Percentiles rank a stretch among this genome's conserved stretches.
phyloP scores from a whole-genome alignment of 2,329 filamentous ascomycete genomes.

The Fusarium succisae region DNA sequence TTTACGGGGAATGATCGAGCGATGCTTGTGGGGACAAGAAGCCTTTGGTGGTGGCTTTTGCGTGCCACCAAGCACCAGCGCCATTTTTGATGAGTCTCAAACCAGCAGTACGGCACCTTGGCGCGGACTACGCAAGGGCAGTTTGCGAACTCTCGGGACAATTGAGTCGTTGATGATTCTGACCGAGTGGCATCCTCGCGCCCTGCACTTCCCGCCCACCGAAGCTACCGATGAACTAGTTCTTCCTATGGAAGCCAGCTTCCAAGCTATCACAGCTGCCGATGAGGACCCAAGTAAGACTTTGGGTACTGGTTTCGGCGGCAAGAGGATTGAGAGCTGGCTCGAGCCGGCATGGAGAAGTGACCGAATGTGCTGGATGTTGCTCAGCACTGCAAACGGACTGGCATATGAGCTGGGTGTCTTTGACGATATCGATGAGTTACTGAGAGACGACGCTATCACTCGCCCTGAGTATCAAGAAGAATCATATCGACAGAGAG shows the following conservation, averaged over 20 bases:
- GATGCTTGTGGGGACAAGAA: slow-evolving; percentile 95
- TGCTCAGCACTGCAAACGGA: slow-evolving; percentile 89
- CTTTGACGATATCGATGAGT: slow-evolving; percentile 87
- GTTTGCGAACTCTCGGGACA: slow-evolving; percentile 88
- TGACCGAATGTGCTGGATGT: slow-evolving; percentile 98
- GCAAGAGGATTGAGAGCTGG: slow-evolving; percentile 91
- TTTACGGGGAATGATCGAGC: slow-evolving; percentile 92
- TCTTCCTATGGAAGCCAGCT: slow-evolving; percentile 67
- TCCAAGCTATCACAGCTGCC: slow-evolving; percentile 50
- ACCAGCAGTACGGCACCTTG: slow-evolving; percentile 75
- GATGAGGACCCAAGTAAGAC: slow-evolving; percentile 47
- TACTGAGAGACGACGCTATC: slow-evolving; percentile 67
- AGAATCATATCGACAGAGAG: slow-evolving; percentile 78
- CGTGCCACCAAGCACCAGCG: slow-evolving; percentile 68
- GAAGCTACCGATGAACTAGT: slow-evolving; percentile 77
- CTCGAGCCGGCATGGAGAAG: slow-evolving; percentile 94
- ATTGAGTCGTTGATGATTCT: slow-evolving; percentile 94
- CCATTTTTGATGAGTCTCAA: slow-evolving; percentile 63
- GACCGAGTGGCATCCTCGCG: slow-evolving; percentile 96
- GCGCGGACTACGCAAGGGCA: slow-evolving; percentile 77
- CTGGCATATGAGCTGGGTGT: slow-evolving; percentile 94
- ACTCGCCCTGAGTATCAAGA: slow-evolving; percentile 76
- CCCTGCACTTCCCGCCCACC: slow-evolving; percentile 90
- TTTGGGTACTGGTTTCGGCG: slow-evolving; percentile 71
- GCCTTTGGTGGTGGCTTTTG: slow-evolving; percentile 91